Percentiles rank a stretch among this genome's conserved stretches.
Evolutionary conservation across 352 stramenopile genomes (phyloP).

Genomic region (Pilasporangium apinafurcum): DNA sequence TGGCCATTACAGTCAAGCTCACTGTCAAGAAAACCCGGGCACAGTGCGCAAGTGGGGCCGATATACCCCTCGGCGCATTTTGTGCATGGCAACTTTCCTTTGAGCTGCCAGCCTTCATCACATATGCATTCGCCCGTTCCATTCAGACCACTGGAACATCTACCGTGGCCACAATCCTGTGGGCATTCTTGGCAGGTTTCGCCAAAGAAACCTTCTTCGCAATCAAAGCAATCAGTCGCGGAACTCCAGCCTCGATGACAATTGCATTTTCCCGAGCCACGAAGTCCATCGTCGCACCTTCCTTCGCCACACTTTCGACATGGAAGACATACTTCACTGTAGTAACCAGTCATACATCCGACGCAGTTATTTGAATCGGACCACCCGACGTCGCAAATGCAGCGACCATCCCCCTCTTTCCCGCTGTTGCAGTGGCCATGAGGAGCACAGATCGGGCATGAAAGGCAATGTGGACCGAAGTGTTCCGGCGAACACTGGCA

Average conservation of each 20-base stretch:
- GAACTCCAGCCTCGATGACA: constrained; percentile 76
- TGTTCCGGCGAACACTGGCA: constrained; percentile 82
- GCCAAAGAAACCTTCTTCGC: constrained; percentile 76
- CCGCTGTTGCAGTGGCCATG: constrained; percentile 82
- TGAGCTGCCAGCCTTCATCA: constrained; percentile 61
- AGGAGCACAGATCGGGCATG: constrained; percentile 78
- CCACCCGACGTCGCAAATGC: constrained; percentile 82
- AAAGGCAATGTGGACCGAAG: constrained; percentile 71
- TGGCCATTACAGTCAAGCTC: constrained; percentile 66
- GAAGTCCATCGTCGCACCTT: constrained; percentile 73
- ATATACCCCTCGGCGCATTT: constrained; percentile 76
- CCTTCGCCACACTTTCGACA: constrained; percentile 79
- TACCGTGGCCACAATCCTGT: constrained; percentile 65
- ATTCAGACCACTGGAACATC: constrained; percentile 68
- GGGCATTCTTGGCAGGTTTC: constrained; percentile 62
- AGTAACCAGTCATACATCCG: constrained; percentile 82
- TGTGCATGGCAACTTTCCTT: constrained; percentile 57
- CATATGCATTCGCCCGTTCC: constrained; percentile 77
- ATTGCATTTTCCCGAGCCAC: constrained; percentile 71
- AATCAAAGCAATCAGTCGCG: constrained; percentile 78
- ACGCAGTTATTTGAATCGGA: constrained; percentile 87
- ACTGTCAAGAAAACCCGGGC: constrained; percentile 67
- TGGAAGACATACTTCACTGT: constrained; percentile 50
- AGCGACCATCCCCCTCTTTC: constrained; percentile 73
- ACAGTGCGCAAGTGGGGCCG: constrained; percentile 57